A percentile compares a stretch with the other conserved stretches of the same genome.
Conservation (phyloP, 768 basidiomycete species). For the Hygrophoropsis aurantiaca region DNA sequence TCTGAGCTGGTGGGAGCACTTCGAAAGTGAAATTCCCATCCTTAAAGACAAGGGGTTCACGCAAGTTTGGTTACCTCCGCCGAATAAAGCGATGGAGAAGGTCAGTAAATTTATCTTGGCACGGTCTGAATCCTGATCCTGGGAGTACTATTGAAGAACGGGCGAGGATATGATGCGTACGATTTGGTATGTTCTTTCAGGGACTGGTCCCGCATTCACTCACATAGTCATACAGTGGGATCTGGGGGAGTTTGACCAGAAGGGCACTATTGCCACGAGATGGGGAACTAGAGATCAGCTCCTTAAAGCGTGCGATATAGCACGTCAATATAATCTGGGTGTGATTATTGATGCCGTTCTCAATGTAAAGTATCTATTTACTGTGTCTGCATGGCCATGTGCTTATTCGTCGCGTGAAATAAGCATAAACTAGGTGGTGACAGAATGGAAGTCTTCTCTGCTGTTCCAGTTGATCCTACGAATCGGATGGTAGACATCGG, state of each 20-base stretch:
- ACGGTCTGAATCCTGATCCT: conserved; percentile 9
- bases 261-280: conserved; percentile 66
- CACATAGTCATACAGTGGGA: conserved; percentile 61
- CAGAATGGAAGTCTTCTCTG: conserved; percentile 63
- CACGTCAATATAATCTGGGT: conserved; percentile 67
- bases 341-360: conserved; percentile 86
- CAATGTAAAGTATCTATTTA: conserved; percentile 54
- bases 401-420: conserved; percentile 9
- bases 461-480: conserved; percentile 66
- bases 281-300: conserved; percentile 90
- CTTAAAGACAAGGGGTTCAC: conserved; percentile 73
- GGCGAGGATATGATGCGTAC: conserved; percentile 84
- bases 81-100: conserved; percentile 71
- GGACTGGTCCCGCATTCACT: background rate
- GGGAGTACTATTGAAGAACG: conserved; percentile 41
- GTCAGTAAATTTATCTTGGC: conserved; percentile 34
- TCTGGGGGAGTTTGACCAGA: conserved; percentile 81
- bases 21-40: conserved; percentile 62
- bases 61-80: conserved; percentile 82
- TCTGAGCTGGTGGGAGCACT: conserved; percentile 80
- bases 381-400: background rate
- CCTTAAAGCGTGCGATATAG: conserved; percentile 64
- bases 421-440: conserved; percentile 90
- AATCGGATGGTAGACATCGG: conserved; percentile 67
- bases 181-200: conserved; percentile 57